Evolutionary conservation across 441 rosid genomes (phyloP).

Genomic region (Populus hybrid): DNA sequence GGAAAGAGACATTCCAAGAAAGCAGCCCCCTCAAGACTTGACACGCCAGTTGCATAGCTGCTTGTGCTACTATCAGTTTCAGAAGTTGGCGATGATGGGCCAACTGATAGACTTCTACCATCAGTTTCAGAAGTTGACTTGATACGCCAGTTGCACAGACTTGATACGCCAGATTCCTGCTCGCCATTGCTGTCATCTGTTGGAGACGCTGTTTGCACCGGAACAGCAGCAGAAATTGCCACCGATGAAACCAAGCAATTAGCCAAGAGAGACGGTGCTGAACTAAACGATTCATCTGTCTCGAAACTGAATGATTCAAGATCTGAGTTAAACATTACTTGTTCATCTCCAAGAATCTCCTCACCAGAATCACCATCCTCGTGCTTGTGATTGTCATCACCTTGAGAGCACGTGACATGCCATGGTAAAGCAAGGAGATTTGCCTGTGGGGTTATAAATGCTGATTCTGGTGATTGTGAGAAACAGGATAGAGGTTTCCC

Average conservation of each 20-base stretch:
- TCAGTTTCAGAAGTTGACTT: too few species aligned
- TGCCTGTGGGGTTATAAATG: conserved; percentile 18
- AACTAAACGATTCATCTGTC: conserved; percentile 51
- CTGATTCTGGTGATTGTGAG: conserved; percentile 21
- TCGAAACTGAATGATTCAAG: conserved; percentile 37
- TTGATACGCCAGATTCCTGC: conserved; percentile 8
- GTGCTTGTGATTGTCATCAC: background rate
- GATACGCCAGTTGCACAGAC: too few species aligned
- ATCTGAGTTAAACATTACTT: conserved; percentile 24
- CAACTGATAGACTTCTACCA: too few species aligned
- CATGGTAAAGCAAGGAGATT: conserved; percentile 23
- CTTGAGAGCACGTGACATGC: conserved; percentile 29
- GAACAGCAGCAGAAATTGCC: conserved; percentile 38
- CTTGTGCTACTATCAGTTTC: conserved; percentile 58
- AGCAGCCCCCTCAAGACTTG: conserved; percentile 65
- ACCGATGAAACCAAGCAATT: conserved; percentile 37
- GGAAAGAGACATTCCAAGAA: conserved; percentile 88
- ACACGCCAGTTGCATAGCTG: conserved; percentile 62
- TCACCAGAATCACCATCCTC: conserved; percentile 1
- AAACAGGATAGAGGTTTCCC: conserved; percentile 55
- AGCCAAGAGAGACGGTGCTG: conserved; percentile 46
- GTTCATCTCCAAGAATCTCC: conserved; percentile 13
- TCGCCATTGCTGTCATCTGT: conserved; percentile 19
- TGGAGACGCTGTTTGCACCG: conserved; percentile 26
- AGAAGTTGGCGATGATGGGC: conserved; percentile 52